phyloP scores from a whole-genome alignment of 805 yeast genomes.

The Candida quercuum region DNA sequence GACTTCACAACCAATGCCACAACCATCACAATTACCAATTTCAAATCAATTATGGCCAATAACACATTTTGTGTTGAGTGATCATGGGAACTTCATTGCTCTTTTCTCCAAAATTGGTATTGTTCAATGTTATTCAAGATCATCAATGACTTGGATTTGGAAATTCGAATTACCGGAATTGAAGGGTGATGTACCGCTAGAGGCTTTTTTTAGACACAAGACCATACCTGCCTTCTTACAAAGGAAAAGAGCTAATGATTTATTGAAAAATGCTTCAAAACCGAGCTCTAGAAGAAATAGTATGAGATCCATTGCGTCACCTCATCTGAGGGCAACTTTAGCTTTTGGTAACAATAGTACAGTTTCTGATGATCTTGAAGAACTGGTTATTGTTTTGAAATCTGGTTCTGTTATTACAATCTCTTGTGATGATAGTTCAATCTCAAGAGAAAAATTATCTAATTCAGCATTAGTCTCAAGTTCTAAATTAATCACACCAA shows the following conservation, averaged over 20 bases:
- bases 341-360: conserved; percentile 20
- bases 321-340: conserved; percentile 15
- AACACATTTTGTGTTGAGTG: conserved; percentile 47
- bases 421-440: conserved; percentile 43
- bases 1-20: conserved; percentile 39
- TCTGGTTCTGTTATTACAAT: conserved; percentile 46
- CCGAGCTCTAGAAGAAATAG: conserved; percentile 30
- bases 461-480: conserved; percentile 40
- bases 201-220: conserved; percentile 54
- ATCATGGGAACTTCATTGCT: conserved; percentile 53
- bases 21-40: conserved; percentile 39
- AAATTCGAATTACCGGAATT: conserved; percentile 33
- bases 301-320: conserved; percentile 23
- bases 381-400: conserved; percentile 48
- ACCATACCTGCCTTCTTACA: conserved; percentile 40
- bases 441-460: conserved; percentile 30
- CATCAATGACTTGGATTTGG: conserved; percentile 54
- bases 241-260: conserved; percentile 24
- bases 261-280: conserved; percentile 11
- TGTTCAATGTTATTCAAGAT: conserved; percentile 58
- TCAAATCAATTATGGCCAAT: conserved; percentile 55
- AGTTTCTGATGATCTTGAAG: conserved; percentile 18
- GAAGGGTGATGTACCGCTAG: conserved; percentile 36
- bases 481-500: conserved; percentile 57
- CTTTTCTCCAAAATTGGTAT: conserved; percentile 47